These are phyloP conservation scores for Claviceps paspali DNA, from an alignment of 2,329 filamentous ascomycete species.

Conservation along the genomic window DNA sequence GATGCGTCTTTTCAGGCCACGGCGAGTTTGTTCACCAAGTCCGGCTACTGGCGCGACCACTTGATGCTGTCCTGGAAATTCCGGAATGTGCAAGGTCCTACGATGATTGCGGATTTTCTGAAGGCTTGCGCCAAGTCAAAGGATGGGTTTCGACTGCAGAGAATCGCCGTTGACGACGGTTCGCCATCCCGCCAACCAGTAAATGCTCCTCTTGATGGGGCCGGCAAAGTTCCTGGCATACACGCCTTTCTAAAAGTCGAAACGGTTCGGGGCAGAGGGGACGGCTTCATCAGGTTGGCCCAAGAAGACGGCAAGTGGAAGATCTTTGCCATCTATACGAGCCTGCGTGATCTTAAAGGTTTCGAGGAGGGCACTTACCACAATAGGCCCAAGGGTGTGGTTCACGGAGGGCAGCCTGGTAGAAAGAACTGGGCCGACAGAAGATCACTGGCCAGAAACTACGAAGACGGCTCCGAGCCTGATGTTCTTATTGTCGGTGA, in stretches of 20 bases:
- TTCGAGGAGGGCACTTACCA: constrained; percentile 32
- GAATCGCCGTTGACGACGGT: constrained; percentile 30
- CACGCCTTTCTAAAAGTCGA: constrained; percentile 40
- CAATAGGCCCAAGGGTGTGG: constrained; percentile 37
- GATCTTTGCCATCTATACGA: constrained; percentile 48
- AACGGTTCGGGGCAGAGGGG: constrained; percentile 37
- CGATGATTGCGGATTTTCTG: constrained; percentile 25
- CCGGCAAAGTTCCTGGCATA: constrained; percentile 34
- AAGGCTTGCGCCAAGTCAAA: constrained; percentile 13
- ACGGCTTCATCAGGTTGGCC: constrained; percentile 39
- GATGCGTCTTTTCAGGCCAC: constrained; percentile 19
- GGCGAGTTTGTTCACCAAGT: constrained; percentile 24
- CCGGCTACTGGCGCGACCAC: constrained; percentile 44
- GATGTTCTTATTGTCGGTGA: constrained; percentile 46
- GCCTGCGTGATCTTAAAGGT: constrained; percentile 36
- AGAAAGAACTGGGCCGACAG: constrained; percentile 46
- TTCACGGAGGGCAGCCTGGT: constrained; percentile 34
- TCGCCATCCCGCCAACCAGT: constrained; percentile 28
- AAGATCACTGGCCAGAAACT: constrained; percentile 31
- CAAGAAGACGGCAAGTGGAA: constrained; percentile 35
- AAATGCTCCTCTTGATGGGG: constrained; percentile 30
- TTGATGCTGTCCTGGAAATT: constrained; percentile 41
- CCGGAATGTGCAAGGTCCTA: constrained; percentile 30
- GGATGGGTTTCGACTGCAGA: constrained; percentile 25
- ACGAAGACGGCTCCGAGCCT: constrained; percentile 32